These are phyloP conservation scores for Fomitopsis palustris DNA, from an alignment of 1,284 basidiomycete genomes.

Conservation along the genomic window DNA sequence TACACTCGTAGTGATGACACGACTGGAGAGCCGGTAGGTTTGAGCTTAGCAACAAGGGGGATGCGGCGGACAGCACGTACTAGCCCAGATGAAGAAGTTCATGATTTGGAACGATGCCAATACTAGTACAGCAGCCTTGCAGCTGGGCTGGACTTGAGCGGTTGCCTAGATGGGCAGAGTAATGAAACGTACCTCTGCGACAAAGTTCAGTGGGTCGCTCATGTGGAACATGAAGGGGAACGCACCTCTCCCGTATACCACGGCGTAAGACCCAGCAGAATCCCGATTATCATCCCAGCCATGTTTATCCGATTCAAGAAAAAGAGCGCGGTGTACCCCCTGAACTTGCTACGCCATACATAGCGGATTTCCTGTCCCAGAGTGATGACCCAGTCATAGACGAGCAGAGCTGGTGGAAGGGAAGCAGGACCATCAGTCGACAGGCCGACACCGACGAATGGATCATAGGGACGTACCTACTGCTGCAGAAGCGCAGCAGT, in stretches of 20 bases:
- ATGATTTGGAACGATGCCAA: not conserved
- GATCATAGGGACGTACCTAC: not conserved
- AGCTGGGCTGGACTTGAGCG: not conserved
- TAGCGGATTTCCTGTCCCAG: not conserved
- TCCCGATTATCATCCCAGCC: not conserved
- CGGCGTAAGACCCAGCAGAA: not conserved
- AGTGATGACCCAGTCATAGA: constrained; percentile 1
- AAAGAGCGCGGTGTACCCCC: not conserved
- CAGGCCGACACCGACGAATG: not conserved
- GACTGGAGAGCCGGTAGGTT: not conserved
- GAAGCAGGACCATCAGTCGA: not conserved
- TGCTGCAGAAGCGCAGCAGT: not conserved
- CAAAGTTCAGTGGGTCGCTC: not conserved
- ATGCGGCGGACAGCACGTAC: not conserved
- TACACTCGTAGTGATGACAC: not conserved
- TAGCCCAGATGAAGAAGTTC: not conserved
- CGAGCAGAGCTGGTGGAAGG: not conserved
- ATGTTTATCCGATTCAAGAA: not conserved
- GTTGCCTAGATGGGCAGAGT: not conserved
- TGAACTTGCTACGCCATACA: not conserved
- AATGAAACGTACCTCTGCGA: not conserved
- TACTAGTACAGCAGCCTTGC: not conserved
- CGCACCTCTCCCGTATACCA: not conserved
- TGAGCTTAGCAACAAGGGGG: not conserved
- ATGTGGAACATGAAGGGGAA: not conserved